Base-by-base conservation (phyloP, 225 moss, liverwort and hornwort genomes). In the Thuidium tamariscinum region DNA sequence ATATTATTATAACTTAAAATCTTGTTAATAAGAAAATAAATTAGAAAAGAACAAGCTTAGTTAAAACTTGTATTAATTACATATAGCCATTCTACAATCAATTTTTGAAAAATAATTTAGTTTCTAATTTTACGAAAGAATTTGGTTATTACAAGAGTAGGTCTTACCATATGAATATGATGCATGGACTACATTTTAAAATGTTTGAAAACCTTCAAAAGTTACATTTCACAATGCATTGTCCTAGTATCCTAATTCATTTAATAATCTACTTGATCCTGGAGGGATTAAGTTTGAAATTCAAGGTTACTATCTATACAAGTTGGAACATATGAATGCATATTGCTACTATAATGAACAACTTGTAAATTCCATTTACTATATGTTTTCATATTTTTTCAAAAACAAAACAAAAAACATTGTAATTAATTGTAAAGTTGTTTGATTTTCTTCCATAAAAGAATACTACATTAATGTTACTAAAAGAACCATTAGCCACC, bases 221-320 rank as follows among this genome's bases (percentile, higher is more conserved):
- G 71, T 17, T 17, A 1, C 6, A 46, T 46, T 29, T 46, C 1
- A 16, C 18, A 3, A 4, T 44, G 29, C 10, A 46, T 16, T 0
- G 0, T 70, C 3, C 5, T 29, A 17, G 0, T 72, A 17, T 5
- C 9, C 0, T 2, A 72, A 30, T 26, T 72, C 1, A 44, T 44
- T 71, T 1, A 16, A 29, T 0, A 4, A 39, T 4, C 0, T 0
- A 44, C 2, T 70, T 42, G 2, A 27, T 29, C 16, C 1, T 17
- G n/a, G 16, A 5, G 5, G 10, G 5, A 0, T 16, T 16, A 29
- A 44, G 2, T 10, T 30, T 72, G 2, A 72, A 46, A 18, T 18
- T 29, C 10, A 16, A 71, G 1, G 15, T 29, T 6, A 27, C 3
- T 6, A 27, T 29, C 3, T 29, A 10, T 71, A 17, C 1, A 71